Base-by-base conservation (phyloP, 768 basidiomycete genomes). In the Xerocomellus amylosporus region DNA sequence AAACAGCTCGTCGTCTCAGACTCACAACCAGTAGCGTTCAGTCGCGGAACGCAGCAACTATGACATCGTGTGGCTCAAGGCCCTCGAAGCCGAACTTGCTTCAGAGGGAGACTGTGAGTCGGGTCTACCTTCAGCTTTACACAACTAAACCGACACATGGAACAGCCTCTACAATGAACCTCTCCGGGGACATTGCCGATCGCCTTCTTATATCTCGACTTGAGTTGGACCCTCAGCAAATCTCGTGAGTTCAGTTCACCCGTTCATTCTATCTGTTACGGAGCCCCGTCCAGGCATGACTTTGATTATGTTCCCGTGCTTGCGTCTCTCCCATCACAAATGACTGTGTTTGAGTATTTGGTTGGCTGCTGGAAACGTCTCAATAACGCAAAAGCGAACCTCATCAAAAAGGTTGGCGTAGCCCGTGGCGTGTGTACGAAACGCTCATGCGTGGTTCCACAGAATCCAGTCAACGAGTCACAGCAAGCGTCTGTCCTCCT, bases 341-440 rank as follows among this genome's bases (percentile, higher is more conserved):
- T 93, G 69, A 93, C 95, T 0, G 79, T 84, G 0, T 93, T 96
- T 55, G 92, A 97, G 64, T 98, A 93, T 67, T 78, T 99, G 22
- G 80, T 92, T 9, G 88, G 88, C 19, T 88, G 89, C 64, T 99
- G 96, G 96, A 93, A 91, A 71, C 82, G 95, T n/a, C 61, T 89
- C 39, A 88, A 89, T 58, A 58, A 72, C 8, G 78, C 78, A 14
- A 76, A 78, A 54, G 71, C 77, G 37, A 73, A 77, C 17, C 65
- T 90, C 20, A 55, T 82, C 41, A 90, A 86, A 66, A 88, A 83
- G 82, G 90, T 86, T 39, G 30, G 64, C 30, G 9, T 22, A 3
- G 8, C 5, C 28, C 34, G 8, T 28, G 42, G 1, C 2, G 12
- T 46, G 33, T 19, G 2, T 26, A 34, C 30, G 13, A 6, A 50